Evolutionary conservation across 179 eudicot species (phyloP).

Genomic region (Actinidia polygama): DNA sequence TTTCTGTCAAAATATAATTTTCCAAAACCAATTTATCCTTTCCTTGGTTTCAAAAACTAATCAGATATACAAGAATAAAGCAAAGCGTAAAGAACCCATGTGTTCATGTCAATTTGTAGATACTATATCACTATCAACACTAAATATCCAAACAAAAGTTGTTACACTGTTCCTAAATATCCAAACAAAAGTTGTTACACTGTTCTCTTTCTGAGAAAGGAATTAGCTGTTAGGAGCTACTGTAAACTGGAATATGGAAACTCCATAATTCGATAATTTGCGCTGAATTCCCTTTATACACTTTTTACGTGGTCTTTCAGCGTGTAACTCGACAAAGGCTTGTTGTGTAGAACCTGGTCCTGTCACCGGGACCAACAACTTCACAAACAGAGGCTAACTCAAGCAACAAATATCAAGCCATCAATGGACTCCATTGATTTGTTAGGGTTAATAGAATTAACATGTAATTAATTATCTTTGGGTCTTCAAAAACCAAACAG

Average conservation of each 20-base stretch:
- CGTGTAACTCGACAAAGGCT: neutral
- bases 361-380: slow-evolving; percentile 5
- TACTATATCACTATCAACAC: neutral
- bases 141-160: neutral
- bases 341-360: slow-evolving; percentile 20
- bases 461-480: neutral
- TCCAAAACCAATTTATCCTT: neutral
- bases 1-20: too few species aligned
- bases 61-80: neutral
- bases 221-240: slow-evolving; percentile 3
- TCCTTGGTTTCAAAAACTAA: neutral
- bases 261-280: neutral
- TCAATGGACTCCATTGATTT: neutral
- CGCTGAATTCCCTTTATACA: slow-evolving; percentile 12
- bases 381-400: neutral
- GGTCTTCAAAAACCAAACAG: neutral
- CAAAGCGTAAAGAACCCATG: neutral
- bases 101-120: neutral
- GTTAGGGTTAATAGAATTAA: neutral
- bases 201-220: neutral
- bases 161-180: neutral
- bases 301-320: neutral
- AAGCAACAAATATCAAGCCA: neutral
- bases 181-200: neutral
- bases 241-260: slow-evolving; percentile 3